Conservation (phyloP, 441 rosid genomes). For the Populus hybrid region DNA sequence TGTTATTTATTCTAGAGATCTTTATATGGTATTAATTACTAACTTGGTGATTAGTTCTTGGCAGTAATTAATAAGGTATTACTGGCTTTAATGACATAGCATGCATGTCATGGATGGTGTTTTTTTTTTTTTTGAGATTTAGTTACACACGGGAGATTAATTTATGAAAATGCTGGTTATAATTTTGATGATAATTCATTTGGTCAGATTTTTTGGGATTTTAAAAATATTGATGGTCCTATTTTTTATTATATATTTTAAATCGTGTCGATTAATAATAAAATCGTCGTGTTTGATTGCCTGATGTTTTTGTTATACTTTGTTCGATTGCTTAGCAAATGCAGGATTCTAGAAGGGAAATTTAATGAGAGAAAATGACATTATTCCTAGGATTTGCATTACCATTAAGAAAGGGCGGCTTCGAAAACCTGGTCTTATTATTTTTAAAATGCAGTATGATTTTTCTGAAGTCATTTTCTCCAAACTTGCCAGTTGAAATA, state of each 20-base stretch:
- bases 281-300: not conserved
- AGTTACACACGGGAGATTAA: not conserved
- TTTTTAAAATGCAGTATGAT: not conserved
- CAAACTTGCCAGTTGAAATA: not conserved
- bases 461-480: slow-evolving; percentile 4
- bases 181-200: not conserved
- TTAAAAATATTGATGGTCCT: not conserved
- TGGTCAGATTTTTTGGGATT: not conserved
- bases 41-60: not conserved
- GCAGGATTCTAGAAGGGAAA: not conserved
- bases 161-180: not conserved
- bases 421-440: not conserved
- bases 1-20: not conserved
- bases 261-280: not conserved
- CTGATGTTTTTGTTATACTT: not conserved
- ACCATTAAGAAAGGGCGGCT: not conserved
- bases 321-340: slow-evolving; percentile 5
- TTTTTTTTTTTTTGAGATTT: not conserved
- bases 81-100: not conserved
- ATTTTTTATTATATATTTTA: too few relatives aligned
- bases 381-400: not conserved
- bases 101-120: not conserved
- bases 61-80: not conserved
- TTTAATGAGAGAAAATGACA: not conserved
- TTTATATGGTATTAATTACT: not conserved